These are phyloP conservation scores for Cinnamomum chago DNA, from an alignment of 164 flowering plant genomes.

Conservation along the genomic window DNA sequence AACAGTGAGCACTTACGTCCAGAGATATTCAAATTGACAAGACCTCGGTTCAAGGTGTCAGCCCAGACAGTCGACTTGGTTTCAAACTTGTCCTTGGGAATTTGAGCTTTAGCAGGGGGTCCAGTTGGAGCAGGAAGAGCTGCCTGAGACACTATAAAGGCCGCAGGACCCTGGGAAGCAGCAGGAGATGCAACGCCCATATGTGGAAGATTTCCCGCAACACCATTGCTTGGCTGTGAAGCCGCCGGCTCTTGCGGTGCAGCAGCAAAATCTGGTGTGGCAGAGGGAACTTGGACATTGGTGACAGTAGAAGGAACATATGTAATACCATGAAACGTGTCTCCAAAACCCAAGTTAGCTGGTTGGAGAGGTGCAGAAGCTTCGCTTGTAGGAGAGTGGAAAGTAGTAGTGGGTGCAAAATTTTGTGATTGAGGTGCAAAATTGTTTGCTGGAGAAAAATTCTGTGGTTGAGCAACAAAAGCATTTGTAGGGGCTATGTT, in stretches of 20 bases:
- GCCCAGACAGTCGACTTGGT: constrained; percentile 94
- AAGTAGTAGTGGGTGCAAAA: constrained; percentile 22
- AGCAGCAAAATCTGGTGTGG: constrained; percentile 31
- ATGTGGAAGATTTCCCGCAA: constrained; percentile 28
- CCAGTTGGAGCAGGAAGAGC: constrained; percentile 31
- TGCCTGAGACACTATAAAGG: constrained; percentile 24
- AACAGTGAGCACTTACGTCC: constrained; percentile 63
- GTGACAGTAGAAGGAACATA: constrained; percentile 26
- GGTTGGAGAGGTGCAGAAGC: constrained; percentile 27
- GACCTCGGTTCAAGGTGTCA: constrained; percentile 90
- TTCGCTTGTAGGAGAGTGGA: constrained; percentile 29
- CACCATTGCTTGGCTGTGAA: constrained; percentile 34
- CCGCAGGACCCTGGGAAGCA: background rate
- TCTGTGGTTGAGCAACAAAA: background rate
- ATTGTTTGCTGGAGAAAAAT: background rate
- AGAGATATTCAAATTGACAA: constrained; percentile 89
- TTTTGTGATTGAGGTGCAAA: background rate
- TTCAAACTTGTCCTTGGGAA: constrained; percentile 74
- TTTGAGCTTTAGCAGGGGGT: constrained; percentile 47
- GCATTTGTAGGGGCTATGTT: background rate
- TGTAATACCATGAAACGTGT: constrained; percentile 41
- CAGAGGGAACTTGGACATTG: constrained; percentile 23
- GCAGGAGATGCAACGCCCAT: constrained; percentile 34
- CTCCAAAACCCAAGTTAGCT: constrained; percentile 40
- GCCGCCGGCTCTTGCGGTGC: constrained; percentile 33